Conservation (phyloP, 306 rosid genomes). For the Neltuma alba region DNA sequence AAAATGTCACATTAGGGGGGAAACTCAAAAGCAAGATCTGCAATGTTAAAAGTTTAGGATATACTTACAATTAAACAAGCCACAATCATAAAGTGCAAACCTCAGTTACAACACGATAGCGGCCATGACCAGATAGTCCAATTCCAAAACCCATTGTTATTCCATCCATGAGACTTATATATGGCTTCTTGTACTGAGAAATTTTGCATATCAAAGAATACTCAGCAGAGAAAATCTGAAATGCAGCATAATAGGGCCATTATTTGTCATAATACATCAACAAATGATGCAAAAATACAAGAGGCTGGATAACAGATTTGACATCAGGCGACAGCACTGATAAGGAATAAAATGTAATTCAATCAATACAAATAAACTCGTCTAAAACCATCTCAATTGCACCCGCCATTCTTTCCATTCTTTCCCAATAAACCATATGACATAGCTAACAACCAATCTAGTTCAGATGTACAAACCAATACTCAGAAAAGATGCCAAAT, state of each 20-base stretch:
- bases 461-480: too few relatives aligned
- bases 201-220: constrained; percentile 93
- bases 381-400: too few relatives aligned
- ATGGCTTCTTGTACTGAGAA: constrained; percentile 75
- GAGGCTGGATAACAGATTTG: constrained; percentile 12
- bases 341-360: too few relatives aligned
- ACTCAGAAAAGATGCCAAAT: too few relatives aligned
- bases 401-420: too few relatives aligned
- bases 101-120: constrained; percentile 87
- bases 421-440: too few relatives aligned
- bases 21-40: too few relatives aligned
- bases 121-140: constrained; percentile 95
- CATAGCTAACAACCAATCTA: too few relatives aligned
- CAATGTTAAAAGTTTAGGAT: too few relatives aligned
- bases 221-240: constrained; percentile 89
- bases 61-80: too few relatives aligned
- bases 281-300: constrained; percentile 31
- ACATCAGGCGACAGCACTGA: background rate
- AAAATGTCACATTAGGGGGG: constrained; percentile 5
- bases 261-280: constrained; percentile 20
- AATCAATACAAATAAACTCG: too few relatives aligned
- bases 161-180: constrained; percentile 93
- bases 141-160: constrained; percentile 97
- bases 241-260: constrained; percentile 20
- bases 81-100: constrained; percentile 36